Conservation (phyloP, 2,329 filamentous ascomycete genomes). For the Colletotrichum filicis region DNA sequence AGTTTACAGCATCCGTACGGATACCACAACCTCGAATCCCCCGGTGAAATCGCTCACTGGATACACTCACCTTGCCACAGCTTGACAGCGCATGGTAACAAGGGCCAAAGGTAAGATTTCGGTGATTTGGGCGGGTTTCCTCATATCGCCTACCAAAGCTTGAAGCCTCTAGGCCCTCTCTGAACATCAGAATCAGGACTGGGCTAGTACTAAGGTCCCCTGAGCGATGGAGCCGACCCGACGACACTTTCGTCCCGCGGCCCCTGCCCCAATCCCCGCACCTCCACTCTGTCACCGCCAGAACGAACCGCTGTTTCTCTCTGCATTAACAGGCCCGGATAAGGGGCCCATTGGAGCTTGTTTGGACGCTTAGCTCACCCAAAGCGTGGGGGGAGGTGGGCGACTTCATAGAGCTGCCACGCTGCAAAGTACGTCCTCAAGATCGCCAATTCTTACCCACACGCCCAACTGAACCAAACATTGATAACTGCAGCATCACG, state of each 20-base stretch:
- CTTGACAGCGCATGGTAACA: background rate
- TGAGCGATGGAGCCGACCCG: constrained; percentile 1
- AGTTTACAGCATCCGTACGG: background rate
- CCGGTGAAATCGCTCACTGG: constrained; percentile 12
- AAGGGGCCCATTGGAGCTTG: constrained; percentile 28
- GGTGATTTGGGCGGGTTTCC: constrained; percentile 15
- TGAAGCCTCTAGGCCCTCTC: background rate
- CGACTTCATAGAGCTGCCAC: background rate
- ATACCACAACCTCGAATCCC: background rate
- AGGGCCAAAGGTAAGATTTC: background rate
- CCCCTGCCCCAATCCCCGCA: constrained; percentile 27
- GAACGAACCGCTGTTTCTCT: constrained; percentile 31
- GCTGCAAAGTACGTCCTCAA: too few species aligned
- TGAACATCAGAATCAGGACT: background rate
- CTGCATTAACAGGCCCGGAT: constrained; percentile 30
- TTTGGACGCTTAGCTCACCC: constrained; percentile 19
- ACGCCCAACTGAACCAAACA: background rate
- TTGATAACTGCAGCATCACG: background rate
- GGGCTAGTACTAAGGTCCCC: background rate
- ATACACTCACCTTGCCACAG: constrained; percentile 12
- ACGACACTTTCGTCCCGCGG: constrained; percentile 8
- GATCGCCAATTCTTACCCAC: background rate
- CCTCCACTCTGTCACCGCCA: constrained; percentile 32
- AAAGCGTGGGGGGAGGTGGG: constrained; percentile 16
- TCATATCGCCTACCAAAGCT: constrained; percentile 28